These are phyloP conservation scores for Solanum infundibuliforme DNA, from an alignment of 257 asterid genomes.

Conservation along the genomic window DNA sequence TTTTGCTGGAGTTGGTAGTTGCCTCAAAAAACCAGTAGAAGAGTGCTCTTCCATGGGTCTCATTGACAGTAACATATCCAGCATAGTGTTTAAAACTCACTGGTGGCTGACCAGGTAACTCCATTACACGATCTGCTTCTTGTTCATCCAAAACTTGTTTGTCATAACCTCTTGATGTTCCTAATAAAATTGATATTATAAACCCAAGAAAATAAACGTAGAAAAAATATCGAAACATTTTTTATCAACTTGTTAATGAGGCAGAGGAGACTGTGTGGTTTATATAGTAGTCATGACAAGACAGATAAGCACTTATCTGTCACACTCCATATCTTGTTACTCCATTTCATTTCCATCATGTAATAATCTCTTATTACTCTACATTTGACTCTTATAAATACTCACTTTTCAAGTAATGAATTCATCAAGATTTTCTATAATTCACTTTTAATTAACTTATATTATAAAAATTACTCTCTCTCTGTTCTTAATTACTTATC, in stretches of 20 bases:
- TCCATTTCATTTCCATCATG: background rate
- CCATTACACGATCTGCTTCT: conserved; percentile 41
- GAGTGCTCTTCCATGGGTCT: conserved; percentile 65
- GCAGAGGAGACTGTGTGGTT: background rate
- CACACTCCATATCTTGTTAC: background rate
- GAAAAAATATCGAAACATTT: background rate
- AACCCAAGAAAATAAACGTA: background rate
- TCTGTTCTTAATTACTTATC: no score
- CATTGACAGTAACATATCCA: conserved; percentile 56
- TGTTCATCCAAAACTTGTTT: conserved; percentile 13
- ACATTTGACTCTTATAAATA: background rate
- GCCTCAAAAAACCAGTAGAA: conserved; percentile 84
- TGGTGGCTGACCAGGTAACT: conserved; percentile 61
- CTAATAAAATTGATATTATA: background rate
- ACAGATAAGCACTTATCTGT: conserved; percentile 14
- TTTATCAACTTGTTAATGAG: background rate
- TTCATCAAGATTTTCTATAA: background rate
- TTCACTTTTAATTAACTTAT: background rate
- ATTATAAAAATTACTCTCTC: background rate
- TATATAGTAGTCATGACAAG: conserved; percentile 4
- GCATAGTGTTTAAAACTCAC: conserved; percentile 61
- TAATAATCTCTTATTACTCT: background rate
- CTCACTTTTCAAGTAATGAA: background rate
- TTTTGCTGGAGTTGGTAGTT: conserved; percentile 16
- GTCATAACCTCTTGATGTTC: background rate